These are phyloP conservation scores for Oligophagozyma castellii DNA, from an alignment of 1,139 yeast genomes.

Conservation along the genomic window DNA sequence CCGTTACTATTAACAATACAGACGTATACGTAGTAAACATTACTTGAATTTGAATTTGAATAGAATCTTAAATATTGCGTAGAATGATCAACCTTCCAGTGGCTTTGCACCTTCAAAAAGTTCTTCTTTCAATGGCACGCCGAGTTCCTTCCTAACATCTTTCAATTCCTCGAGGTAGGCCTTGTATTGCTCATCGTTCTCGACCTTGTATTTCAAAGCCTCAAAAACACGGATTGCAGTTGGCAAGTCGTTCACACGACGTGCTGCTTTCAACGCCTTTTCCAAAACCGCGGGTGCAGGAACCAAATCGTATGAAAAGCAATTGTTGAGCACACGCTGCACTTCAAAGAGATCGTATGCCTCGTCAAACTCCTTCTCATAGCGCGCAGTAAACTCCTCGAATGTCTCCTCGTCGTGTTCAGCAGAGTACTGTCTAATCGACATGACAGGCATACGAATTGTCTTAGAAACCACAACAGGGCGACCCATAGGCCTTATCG, in stretches of 20 bases:
- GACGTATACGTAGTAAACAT: too few species aligned
- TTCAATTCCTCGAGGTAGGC: slow-evolving; percentile 93
- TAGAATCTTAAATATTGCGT: too few species aligned
- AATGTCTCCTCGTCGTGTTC: slow-evolving; percentile 67
- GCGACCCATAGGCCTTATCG: too few species aligned
- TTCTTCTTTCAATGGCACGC: slow-evolving; percentile 88
- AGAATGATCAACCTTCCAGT: neutral
- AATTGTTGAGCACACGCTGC: slow-evolving; percentile 86
- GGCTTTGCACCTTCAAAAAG: slow-evolving; percentile 38
- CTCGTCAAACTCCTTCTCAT: slow-evolving; percentile 93
- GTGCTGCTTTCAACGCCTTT: slow-evolving; percentile 93
- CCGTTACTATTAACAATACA: too few species aligned
- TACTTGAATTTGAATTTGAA: too few species aligned
- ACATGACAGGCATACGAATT: neutral
- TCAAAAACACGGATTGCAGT: slow-evolving; percentile 98
- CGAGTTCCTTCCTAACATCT: slow-evolving; percentile 83
- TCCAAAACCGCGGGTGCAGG: slow-evolving; percentile 96
- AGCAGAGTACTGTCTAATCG: slow-evolving; percentile 53
- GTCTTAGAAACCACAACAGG: neutral
- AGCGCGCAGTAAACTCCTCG: slow-evolving; percentile 87
- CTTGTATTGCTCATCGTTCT: slow-evolving; percentile 81
- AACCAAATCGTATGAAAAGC: slow-evolving; percentile 94
- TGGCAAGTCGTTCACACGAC: slow-evolving; percentile 98
- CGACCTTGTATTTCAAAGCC: slow-evolving; percentile 86
- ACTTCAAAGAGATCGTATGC: slow-evolving; percentile 98